A percentile compares a stretch with the other conserved stretches of the same genome.
These are phyloP conservation scores for Exophiala viscosa DNA, from an alignment of 2,329 filamentous ascomycete genomes.

Conservation along the genomic window DNA sequence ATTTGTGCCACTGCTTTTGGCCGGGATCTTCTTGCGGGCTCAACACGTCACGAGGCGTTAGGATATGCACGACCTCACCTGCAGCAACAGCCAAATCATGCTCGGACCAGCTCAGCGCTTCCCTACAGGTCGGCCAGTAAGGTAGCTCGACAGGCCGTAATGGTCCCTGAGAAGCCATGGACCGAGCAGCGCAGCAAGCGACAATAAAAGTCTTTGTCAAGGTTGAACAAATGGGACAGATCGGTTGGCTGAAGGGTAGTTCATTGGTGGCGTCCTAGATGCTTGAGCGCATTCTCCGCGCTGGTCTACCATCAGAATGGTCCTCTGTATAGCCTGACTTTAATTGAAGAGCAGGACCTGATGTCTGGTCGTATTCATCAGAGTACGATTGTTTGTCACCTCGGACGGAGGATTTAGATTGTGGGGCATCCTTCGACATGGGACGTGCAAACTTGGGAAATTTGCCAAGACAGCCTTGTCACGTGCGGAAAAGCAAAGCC, in stretches of 20 bases:
- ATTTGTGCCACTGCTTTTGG: conserved; percentile 35
- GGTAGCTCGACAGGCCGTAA: conserved; percentile 36
- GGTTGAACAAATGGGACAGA: background rate
- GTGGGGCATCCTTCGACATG: no score
- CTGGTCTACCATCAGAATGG: no score
- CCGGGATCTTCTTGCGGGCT: conserved; percentile 21
- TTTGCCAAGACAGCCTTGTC: no score
- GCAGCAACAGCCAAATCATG: conserved; percentile 57
- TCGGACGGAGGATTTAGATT: background rate
- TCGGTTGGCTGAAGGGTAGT: background rate
- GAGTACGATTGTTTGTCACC: background rate
- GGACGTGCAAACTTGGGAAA: no score
- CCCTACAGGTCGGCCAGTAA: conserved; percentile 50
- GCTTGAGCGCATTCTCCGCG: no score
- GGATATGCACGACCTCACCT: conserved; percentile 53
- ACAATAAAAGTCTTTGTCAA: no score
- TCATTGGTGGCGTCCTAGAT: no score
- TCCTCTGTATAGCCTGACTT: no score
- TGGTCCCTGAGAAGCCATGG: background rate
- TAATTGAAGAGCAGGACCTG: no score
- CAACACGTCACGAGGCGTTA: conserved; percentile 36
- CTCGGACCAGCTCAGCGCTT: conserved; percentile 57
- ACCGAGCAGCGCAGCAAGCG: no score
- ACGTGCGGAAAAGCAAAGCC: no score
- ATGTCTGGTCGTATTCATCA: no score